These are phyloP conservation scores for Chloris gayana DNA, from an alignment of 176 grass and related monocot species.

Conservation along the genomic window DNA sequence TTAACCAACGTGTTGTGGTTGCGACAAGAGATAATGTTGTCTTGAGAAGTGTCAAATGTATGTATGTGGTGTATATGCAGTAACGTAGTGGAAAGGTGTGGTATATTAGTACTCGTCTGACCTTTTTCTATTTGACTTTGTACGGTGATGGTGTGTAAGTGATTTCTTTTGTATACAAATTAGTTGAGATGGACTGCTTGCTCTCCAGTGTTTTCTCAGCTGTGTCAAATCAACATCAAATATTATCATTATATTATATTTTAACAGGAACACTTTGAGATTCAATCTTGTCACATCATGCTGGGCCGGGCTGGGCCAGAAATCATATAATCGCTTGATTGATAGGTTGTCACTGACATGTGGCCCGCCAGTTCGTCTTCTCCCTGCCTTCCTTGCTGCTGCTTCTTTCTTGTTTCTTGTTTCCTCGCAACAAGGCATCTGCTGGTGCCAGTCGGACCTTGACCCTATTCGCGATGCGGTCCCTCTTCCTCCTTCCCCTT, in stretches of 20 bases:
- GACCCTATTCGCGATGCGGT: slow-evolving; percentile 1
- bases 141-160: slow-evolving; percentile 19
- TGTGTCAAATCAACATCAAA: neutral
- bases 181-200: slow-evolving; percentile 3
- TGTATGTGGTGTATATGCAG: slow-evolving; percentile 12
- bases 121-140: slow-evolving; percentile 4
- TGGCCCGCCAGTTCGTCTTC: neutral
- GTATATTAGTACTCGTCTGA: no score
- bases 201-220: neutral
- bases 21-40: neutral
- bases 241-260: no score
- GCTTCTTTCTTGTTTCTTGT: neutral
- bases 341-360: neutral
- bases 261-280: neutral
- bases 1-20: slow-evolving; percentile 46
- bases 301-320: neutral
- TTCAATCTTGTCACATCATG: neutral
- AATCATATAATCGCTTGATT: neutral
- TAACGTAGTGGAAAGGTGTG: slow-evolving; percentile 11
- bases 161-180: slow-evolving; percentile 29
- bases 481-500: neutral
- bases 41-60: neutral
- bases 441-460: neutral
- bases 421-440: neutral
- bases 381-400: neutral